phyloP scores from a whole-genome alignment of 2,329 filamentous ascomycete species.

The Colletotrichum tamarilloi region DNA sequence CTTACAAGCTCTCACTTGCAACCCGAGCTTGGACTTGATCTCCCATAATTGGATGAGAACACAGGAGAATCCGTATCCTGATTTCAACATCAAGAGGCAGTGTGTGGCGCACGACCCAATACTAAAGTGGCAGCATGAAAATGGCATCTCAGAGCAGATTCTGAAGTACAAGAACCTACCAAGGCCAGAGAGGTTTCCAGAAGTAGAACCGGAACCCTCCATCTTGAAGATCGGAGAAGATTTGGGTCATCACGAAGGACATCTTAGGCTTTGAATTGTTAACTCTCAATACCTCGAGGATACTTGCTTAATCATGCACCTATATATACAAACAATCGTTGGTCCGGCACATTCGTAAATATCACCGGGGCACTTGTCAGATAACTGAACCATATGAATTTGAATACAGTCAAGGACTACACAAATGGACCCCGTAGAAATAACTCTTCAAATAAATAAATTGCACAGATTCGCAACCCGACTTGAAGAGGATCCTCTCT shows the following conservation, averaged over 20 bases:
- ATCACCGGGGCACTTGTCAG: too few relatives aligned
- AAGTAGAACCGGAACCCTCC: conserved; percentile 27
- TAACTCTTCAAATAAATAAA: neutral
- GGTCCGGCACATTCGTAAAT: too few relatives aligned
- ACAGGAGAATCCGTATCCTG: conserved; percentile 26
- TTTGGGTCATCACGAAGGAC: neutral
- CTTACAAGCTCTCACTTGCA: conserved; percentile 23
- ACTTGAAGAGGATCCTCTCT: neutral
- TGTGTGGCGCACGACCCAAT: conserved; percentile 22
- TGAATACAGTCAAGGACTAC: too few relatives aligned
- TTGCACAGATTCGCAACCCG: neutral
- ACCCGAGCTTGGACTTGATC: conserved; percentile 23
- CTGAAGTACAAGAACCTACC: conserved; percentile 24
- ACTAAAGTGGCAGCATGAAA: conserved; percentile 18
- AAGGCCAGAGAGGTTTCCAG: neutral
- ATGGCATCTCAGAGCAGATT: conserved; percentile 25
- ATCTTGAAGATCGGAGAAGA: conserved; percentile 19
- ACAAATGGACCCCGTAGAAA: too few relatives aligned
- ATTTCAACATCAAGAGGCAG: conserved; percentile 33
- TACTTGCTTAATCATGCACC: too few relatives aligned
- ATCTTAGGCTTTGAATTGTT: neutral
- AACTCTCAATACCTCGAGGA: too few relatives aligned
- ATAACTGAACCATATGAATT: too few relatives aligned
- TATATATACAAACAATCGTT: too few relatives aligned
- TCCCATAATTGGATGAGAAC: conserved; percentile 33